phyloP scores from a whole-genome alignment of 106 monocot species.

The Dioscorea alata region DNA sequence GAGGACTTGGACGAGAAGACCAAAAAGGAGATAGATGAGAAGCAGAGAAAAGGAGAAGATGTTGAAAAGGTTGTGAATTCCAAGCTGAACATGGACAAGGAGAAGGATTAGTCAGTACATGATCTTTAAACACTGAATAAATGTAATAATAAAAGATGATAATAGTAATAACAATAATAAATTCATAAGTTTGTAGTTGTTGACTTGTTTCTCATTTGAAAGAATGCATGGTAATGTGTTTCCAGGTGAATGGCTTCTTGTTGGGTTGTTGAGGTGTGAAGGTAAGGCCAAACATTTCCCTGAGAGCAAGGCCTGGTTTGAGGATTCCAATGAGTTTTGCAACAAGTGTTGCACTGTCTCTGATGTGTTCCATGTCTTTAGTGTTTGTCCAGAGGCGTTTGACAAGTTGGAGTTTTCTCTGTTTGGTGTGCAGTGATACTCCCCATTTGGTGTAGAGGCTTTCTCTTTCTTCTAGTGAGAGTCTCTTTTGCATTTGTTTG shows the following conservation, averaged over 20 bases:
- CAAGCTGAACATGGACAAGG: too few relatives aligned
- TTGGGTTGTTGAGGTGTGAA: constrained; percentile 49
- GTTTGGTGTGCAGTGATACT: constrained; percentile 72
- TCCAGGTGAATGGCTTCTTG: constrained; percentile 59
- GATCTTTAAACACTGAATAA: too few relatives aligned
- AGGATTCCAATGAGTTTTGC: constrained; percentile 73
- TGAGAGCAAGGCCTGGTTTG: constrained; percentile 52
- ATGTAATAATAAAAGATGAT: too few relatives aligned
- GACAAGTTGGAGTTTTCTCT: constrained; percentile 67
- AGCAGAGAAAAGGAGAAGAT: too few relatives aligned
- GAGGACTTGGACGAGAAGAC: too few relatives aligned
- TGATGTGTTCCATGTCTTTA: constrained; percentile 53
- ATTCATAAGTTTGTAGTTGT: too few relatives aligned
- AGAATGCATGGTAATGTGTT: constrained; percentile 21
- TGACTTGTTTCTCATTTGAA: constrained; percentile 32
- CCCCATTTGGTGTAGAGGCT: constrained; percentile 85
- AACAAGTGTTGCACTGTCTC: constrained; percentile 78
- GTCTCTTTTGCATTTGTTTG: constrained; percentile 55
- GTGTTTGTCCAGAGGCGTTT: constrained; percentile 63
- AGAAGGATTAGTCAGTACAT: too few relatives aligned
- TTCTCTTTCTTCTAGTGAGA: constrained; percentile 56
- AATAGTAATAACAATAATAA: too few relatives aligned
- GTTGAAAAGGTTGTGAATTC: too few relatives aligned
- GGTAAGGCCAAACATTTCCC: constrained; percentile 93
- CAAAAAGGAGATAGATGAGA: too few relatives aligned